These are phyloP conservation scores for Phytophthora pseudosyringae DNA, from an alignment of 352 stramenopile genomes.

Conservation along the genomic window DNA sequence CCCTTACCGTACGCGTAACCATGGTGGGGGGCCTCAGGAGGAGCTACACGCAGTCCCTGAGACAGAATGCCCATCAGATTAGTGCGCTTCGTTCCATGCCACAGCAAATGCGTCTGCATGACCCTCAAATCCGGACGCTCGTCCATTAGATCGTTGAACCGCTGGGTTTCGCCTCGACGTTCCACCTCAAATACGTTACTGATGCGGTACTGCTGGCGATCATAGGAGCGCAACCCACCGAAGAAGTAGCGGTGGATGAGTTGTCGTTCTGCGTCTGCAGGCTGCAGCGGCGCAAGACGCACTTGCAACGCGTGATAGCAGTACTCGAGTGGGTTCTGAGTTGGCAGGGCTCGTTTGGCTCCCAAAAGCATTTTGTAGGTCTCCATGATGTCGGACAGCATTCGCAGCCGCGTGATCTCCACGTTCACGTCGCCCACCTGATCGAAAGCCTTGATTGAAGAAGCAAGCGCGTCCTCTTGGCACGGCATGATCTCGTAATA, in stretches of 20 bases:
- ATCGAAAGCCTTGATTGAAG: conserved; percentile 71
- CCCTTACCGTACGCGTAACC: conserved; percentile 89
- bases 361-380: conserved; percentile 84
- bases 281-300: conserved; percentile 41
- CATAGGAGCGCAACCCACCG: conserved; percentile 39
- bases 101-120: conserved; percentile 70
- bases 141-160: conserved; percentile 53
- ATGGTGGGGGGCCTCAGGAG: conserved; percentile 80
- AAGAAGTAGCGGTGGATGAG: conserved; percentile 74
- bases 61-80: conserved; percentile 90
- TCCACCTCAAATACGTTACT: conserved; percentile 73
- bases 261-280: conserved; percentile 45
- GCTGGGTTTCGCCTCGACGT: conserved; percentile 59
- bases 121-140: conserved; percentile 43
- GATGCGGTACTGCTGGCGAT: conserved; percentile 52
- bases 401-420: conserved; percentile 67
- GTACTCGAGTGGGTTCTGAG: conserved; percentile 74
- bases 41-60: conserved; percentile 86
- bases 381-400: conserved; percentile 73
- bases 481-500: conserved; percentile 87
- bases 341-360: conserved; percentile 44
- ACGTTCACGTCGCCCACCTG: conserved; percentile 58
- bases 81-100: conserved; percentile 85
- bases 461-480: conserved; percentile 64
- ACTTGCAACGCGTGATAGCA: conserved; percentile 82